These are phyloP conservation scores for Scorias spongiosa DNA, from an alignment of 2,329 filamentous ascomycete species.

Conservation along the genomic window DNA sequence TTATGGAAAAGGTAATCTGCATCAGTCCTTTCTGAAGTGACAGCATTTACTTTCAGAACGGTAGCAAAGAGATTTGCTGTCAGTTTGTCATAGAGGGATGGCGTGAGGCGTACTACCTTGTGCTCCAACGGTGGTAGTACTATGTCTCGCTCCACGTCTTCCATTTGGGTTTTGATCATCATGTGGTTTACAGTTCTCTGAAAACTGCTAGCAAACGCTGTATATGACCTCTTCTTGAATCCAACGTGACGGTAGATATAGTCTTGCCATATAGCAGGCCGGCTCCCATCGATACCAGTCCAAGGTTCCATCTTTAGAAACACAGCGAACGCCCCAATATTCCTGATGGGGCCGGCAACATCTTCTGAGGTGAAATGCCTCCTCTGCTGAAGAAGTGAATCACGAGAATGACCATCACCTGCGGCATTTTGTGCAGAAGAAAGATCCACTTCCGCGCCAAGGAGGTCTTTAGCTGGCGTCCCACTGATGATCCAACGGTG, in stretches of 20 bases:
- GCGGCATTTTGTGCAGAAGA: slow-evolving; percentile 20
- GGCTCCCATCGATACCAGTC: slow-evolving; percentile 47
- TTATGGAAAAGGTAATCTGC: slow-evolving; percentile 81
- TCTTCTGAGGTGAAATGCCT: slow-evolving; percentile 27
- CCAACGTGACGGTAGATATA: slow-evolving; percentile 45
- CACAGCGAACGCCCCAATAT: slow-evolving; percentile 48
- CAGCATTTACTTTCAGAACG: slow-evolving; percentile 69
- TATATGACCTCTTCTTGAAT: slow-evolving; percentile 38
- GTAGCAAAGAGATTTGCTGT: slow-evolving; percentile 75
- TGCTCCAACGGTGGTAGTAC: slow-evolving; percentile 58
- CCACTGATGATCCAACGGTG: slow-evolving; percentile 82
- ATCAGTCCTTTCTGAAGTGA: slow-evolving; percentile 74
- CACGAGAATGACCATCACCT: slow-evolving; percentile 6
- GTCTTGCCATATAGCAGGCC: slow-evolving; percentile 53
- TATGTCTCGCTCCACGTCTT: slow-evolving; percentile 51
- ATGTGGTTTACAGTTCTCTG: slow-evolving; percentile 57
- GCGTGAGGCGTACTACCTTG: slow-evolving; percentile 57
- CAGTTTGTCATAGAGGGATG: slow-evolving; percentile 70
- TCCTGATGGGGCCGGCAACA: slow-evolving; percentile 36
- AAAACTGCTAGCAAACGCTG: slow-evolving; percentile 42
- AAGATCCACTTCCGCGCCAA: background rate
- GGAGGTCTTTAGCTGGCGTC: slow-evolving; percentile 35
- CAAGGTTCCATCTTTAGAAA: slow-evolving; percentile 69
- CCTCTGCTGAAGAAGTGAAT: slow-evolving; percentile 23
- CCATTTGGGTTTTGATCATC: slow-evolving; percentile 63